Conservation (phyloP, 2,329 filamentous ascomycete species). For the Elsinoe necatrix region DNA sequence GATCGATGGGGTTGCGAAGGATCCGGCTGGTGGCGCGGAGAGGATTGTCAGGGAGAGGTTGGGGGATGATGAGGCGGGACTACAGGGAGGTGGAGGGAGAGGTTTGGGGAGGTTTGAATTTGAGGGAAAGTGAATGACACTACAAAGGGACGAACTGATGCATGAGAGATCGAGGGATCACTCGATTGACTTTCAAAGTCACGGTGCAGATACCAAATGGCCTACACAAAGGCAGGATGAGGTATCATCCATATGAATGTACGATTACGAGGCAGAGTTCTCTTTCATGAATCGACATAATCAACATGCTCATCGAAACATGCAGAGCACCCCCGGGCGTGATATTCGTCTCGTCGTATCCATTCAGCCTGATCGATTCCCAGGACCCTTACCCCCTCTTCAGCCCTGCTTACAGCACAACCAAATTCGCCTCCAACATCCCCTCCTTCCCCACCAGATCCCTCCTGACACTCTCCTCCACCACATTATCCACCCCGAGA, state of each 20-base stretch:
- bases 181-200: neutral
- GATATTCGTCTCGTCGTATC: too few relatives aligned
- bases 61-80: conserved; percentile 36
- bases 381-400: too few relatives aligned
- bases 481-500: conserved; percentile 59
- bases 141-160: neutral
- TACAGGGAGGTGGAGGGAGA: conserved; percentile 29
- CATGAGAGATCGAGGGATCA: neutral
- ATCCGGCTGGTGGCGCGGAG: conserved; percentile 47
- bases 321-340: too few relatives aligned
- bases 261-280: conserved; percentile 3
- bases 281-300: neutral
- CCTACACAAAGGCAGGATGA: neutral
- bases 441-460: conserved; percentile 43
- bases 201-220: too few relatives aligned
- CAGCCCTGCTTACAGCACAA: conserved; percentile 34
- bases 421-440: conserved; percentile 46
- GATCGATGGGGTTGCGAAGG: conserved; percentile 41
- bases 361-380: too few relatives aligned
- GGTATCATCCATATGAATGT: conserved; percentile 1
- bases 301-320: neutral
- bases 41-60: conserved; percentile 54
- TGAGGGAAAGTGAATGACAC: conserved; percentile 32
- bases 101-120: conserved; percentile 54
- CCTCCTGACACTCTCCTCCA: conserved; percentile 48